phyloP scores from a whole-genome alignment of 768 basidiomycete genomes.

The Postia placenta region DNA sequence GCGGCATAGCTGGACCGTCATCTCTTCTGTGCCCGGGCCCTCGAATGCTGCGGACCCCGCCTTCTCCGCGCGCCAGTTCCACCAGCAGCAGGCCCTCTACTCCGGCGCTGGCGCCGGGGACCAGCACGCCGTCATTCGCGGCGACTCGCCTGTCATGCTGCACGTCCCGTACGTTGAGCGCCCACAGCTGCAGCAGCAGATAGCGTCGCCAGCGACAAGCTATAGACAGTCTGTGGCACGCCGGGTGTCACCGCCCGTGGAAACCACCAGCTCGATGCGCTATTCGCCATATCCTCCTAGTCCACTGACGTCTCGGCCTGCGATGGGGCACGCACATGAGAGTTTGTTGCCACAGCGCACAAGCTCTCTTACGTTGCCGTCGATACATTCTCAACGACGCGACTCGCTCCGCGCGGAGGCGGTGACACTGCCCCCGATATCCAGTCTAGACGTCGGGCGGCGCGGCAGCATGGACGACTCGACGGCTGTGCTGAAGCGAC shows the following conservation, averaged over 20 bases:
- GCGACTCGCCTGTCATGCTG: slow-evolving; percentile 20
- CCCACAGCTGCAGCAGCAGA: background rate
- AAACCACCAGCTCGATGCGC: slow-evolving; percentile 22
- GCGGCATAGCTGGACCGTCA: slow-evolving; percentile 42
- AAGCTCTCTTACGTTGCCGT: slow-evolving; percentile 33
- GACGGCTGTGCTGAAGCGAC: slow-evolving; percentile 57
- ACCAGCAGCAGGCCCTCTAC: background rate
- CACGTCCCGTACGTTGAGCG: slow-evolving; percentile 21
- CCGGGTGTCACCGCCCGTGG: slow-evolving; percentile 27
- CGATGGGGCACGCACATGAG: slow-evolving; percentile 7
- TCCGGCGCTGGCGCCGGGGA: background rate
- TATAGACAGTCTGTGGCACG: slow-evolving; percentile 1
- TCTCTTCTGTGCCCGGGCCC: slow-evolving; percentile 29
- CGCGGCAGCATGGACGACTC: slow-evolving; percentile 49
- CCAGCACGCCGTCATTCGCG: slow-evolving; percentile 5
- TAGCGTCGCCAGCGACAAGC: background rate
- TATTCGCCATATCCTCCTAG: slow-evolving; percentile 42
- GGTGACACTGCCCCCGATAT: slow-evolving; percentile 25
- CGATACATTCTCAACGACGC: slow-evolving; percentile 30
- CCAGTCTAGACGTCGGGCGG: slow-evolving; percentile 55
- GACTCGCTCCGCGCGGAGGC: background rate
- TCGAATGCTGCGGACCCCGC: slow-evolving; percentile 8
- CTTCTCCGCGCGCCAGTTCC: background rate
- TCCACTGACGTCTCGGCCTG: slow-evolving; percentile 22
- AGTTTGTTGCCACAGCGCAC: background rate